Evolutionary conservation across 352 stramenopile species (phyloP), one percentile per base, ranked within the genome.

Genomic region (Discostella stelligera): DNA sequence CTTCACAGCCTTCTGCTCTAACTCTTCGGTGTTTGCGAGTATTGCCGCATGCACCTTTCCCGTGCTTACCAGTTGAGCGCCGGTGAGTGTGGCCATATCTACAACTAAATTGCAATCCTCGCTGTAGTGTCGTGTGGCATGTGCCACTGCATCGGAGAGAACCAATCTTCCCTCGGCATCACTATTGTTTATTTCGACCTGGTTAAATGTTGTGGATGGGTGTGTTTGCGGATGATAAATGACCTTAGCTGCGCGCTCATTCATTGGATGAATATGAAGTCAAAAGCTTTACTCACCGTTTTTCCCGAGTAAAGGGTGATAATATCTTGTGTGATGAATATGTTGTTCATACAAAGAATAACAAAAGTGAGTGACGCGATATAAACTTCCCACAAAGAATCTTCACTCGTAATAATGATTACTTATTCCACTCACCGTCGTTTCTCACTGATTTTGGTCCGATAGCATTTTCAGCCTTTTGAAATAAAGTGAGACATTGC

Each of bases 131-230:
- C 96, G 95, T 41, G 91, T 94, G 0, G 94, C 95, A 76, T 98
- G 97, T 16, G 94, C 95, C 7, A 98, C 95, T 20, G 94, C 95
- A 80, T 98, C 96, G 8, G 79, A 91, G n/a, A 98, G 84, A 16
- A 98, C 95, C 9, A 98, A 84, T 18, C 96, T 89, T 14, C 95
- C 95, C 82, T 98, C 95, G 7, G 96, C 96, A 81, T 98, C 95
- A 46, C 92, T 97, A 83, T 98, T 98, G 88, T 98, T 98, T 75
- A 98, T 94, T 85, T 98, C 96, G 7, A 98, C 49, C 49, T 56
- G 49, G 11, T 44, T n/a, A n/a, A n/a, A n/a, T n/a, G n/a, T n/a
- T n/a, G 7, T 10, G 7, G 37, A 13, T 14, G 37, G 11, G 23
- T 56, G n/a, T 16, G 10, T 53, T 53, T 53, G 46, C 6, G 11